Conservation (phyloP, 1,284 basidiomycete genomes). For the Rhodofomes roseus region DNA sequence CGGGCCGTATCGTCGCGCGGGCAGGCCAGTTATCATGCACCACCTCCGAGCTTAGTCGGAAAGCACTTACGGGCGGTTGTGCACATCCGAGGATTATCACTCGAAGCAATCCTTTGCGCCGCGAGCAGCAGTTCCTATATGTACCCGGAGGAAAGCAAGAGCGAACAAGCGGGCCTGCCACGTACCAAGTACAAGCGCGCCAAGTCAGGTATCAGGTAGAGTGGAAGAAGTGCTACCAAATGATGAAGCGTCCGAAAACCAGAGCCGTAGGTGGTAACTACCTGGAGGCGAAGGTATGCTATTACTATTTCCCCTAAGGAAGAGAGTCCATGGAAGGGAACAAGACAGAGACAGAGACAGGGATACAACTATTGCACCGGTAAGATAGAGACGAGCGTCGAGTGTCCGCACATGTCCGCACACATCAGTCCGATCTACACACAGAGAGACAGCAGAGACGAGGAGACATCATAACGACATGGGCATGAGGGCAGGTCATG, state of each 20-base stretch:
- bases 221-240: neutral
- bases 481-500: neutral
- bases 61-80: neutral
- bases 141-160: neutral
- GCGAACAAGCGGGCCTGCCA: neutral
- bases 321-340: neutral
- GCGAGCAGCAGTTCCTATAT: neutral
- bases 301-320: slow-evolving; percentile 2
- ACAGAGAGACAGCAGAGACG: neutral
- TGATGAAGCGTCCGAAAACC: neutral
- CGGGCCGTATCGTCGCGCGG: too few species aligned
- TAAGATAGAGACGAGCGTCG: slow-evolving; percentile 2
- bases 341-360: neutral
- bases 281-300: slow-evolving; percentile 2
- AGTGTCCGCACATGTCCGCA: slow-evolving; percentile 1
- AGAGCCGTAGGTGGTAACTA: neutral
- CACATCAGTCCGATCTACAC: neutral
- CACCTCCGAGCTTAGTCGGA: neutral
- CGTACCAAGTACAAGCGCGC: neutral
- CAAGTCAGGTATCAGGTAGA: neutral
- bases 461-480: slow-evolving; percentile 1
- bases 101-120: neutral
- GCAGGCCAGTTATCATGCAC: too few species aligned
- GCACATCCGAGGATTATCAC: neutral
- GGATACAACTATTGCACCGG: slow-evolving; percentile 1